Conservation (phyloP, 1,284 basidiomycete genomes). For the Pseudomicrostroma phylloplanum region DNA sequence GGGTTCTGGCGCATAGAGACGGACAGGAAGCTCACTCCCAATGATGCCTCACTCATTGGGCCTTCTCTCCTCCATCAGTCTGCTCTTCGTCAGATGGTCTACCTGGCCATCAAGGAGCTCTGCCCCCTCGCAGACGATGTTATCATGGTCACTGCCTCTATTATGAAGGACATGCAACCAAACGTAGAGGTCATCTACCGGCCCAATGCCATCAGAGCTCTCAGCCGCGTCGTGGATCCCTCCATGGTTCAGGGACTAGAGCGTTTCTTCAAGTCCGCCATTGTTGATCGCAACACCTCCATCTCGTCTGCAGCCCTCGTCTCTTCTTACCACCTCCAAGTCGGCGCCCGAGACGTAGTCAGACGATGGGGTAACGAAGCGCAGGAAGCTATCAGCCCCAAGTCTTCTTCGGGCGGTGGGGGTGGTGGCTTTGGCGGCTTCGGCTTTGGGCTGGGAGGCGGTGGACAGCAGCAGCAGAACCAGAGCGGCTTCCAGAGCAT, state of each 20-base stretch:
- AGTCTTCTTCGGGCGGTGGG: constrained; percentile 20
- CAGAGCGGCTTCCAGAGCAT: constrained; percentile 73
- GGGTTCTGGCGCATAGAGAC: neutral
- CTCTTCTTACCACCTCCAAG: constrained; percentile 93
- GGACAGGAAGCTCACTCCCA: too few species aligned
- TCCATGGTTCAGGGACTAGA: constrained; percentile 98
- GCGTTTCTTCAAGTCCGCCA: constrained; percentile 98
- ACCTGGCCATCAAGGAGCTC: constrained; percentile 97
- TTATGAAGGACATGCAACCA: constrained; percentile 99
- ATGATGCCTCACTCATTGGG: neutral
- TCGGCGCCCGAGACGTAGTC: constrained; percentile 76
- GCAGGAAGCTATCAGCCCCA: constrained; percentile 79
- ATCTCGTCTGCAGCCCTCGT: constrained; percentile 94
- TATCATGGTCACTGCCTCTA: constrained; percentile 98
- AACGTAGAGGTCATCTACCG: constrained; percentile 98
- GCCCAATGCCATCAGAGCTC: constrained; percentile 91
- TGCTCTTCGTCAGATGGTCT: constrained; percentile 94
- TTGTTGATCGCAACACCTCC: constrained; percentile 91
- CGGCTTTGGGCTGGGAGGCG: constrained; percentile 23
- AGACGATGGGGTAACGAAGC: constrained; percentile 96
- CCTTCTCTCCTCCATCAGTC: constrained; percentile 59
- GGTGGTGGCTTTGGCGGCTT: constrained; percentile 36
- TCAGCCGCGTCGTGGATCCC: constrained; percentile 93
- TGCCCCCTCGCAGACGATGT: constrained; percentile 90
- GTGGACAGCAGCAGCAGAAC: constrained; percentile 51